Evolutionary conservation across 73 alveolate species (phyloP).

Genomic region (Uronychia setigera): DNA sequence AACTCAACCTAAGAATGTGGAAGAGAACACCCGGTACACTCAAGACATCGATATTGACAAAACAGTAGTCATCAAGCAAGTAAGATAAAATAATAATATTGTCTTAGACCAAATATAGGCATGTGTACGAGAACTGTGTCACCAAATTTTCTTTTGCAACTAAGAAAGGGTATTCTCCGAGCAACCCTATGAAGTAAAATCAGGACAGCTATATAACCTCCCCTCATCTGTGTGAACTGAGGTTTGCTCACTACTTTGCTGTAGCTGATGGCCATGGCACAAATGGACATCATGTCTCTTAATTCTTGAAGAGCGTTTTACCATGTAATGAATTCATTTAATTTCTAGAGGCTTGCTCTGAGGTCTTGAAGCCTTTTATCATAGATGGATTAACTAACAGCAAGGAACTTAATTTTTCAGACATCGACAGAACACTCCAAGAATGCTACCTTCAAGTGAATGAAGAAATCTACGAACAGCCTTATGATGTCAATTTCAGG

Average conservation of each 20-base stretch:
- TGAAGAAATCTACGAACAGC: conserved; percentile 12
- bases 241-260: too few species aligned
- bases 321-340: too few species aligned
- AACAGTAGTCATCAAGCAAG: not conserved
- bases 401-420: not conserved
- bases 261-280: too few species aligned
- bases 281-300: conserved; percentile 77
- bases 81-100: too few species aligned
- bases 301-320: conserved; percentile 52
- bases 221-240: too few species aligned
- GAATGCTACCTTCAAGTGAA: conserved; percentile 11
- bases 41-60: not conserved
- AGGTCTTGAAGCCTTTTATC: not conserved
- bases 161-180: not conserved
- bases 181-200: not conserved
- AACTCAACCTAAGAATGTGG: not conserved
- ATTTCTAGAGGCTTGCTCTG: not conserved
- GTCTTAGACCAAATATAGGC: not conserved
- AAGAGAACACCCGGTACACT: not conserved
- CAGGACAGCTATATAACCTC: not conserved
- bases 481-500: conserved; percentile 29
- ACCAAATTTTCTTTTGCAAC: not conserved
- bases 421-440: not conserved
- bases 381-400: not conserved
- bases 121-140: not conserved